These are phyloP conservation scores for Clonostachys rosea DNA, from an alignment of 2,329 filamentous ascomycete species.

Conservation along the genomic window DNA sequence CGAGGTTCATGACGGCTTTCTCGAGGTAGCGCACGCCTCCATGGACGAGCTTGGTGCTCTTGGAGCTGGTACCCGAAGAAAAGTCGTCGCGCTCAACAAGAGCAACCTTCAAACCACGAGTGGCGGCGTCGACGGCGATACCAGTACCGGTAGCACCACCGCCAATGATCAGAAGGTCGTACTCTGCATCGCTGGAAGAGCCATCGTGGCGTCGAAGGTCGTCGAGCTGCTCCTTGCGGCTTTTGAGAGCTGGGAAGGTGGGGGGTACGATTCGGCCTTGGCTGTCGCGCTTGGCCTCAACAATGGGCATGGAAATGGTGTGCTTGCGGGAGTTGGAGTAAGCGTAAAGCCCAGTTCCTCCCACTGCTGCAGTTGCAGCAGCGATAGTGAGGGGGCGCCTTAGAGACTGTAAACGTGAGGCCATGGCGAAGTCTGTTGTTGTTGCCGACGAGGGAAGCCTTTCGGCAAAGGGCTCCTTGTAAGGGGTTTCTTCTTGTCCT, in stretches of 20 bases:
- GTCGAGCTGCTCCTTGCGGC: slow-evolving; percentile 29
- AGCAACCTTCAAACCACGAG: slow-evolving; percentile 73
- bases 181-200: slow-evolving; percentile 40
- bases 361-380: slow-evolving; percentile 18
- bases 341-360: slow-evolving; percentile 20
- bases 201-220: slow-evolving; percentile 26
- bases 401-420: slow-evolving; percentile 23
- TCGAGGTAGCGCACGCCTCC: slow-evolving; percentile 81
- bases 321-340: slow-evolving; percentile 16
- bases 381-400: slow-evolving; percentile 25
- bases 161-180: slow-evolving; percentile 76
- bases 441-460: too few species aligned
- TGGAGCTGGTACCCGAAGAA: slow-evolving; percentile 75
- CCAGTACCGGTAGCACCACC: slow-evolving; percentile 76
- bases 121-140: slow-evolving; percentile 77
- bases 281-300: slow-evolving; percentile 25
- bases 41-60: slow-evolving; percentile 84
- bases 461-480: too few species aligned
- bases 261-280: slow-evolving; percentile 29
- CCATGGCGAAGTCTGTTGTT: slow-evolving; percentile 16
- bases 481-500: too few species aligned
- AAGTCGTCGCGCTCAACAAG: slow-evolving; percentile 82
- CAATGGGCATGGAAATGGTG: slow-evolving; percentile 22
- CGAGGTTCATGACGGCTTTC: slow-evolving; percentile 81
- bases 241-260: slow-evolving; percentile 23